Base-by-base conservation (phyloP, 441 rosid genomes). In the Rhodomyrtus psidioides region DNA sequence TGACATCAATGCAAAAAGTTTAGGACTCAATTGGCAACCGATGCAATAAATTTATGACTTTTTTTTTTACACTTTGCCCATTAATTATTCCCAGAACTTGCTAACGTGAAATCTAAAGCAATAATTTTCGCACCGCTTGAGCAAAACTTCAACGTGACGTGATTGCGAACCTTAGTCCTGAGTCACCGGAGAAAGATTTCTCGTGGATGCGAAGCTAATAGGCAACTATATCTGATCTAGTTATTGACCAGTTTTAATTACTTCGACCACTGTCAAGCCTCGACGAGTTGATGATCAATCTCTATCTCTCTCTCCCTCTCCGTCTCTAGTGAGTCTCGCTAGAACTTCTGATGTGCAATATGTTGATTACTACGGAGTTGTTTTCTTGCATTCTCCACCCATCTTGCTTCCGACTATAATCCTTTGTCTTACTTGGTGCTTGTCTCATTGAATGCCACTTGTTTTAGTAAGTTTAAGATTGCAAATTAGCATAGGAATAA, bases 201-300 rank as follows among this genome's bases (percentile, higher is more conserved):
- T 16, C 17, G 2, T 62, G 42, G 57, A 8, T 62, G 10, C 0
- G 3, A 62, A 62, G 7, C 3, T 60, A 3, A 15, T 8, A 0
- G 0, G 6, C 12, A 30, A 4, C 4, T 62, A 62, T 30, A 1
- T 62, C 1, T 0, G 0, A 62, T 62, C 46, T 65, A 65, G 26
- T 65, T 34, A 65, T 19, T 2, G 9, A 65, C 17, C 0, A 19
- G 46, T 19, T 65, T 65, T 65, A 19, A 19, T 19, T 65, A 30
- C 0, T 62, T 30, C 2, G n/a, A n/a, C n/a, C n/a, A n/a, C n/a
- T n/a, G n/a, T n/a, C n/a, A n/a, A n/a, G n/a, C n/a, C n/a, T n/a
- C n/a, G 0, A 65, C 14, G 0, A 6, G 19, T 30, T 65, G 26
- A 30, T 65, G 26, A 65, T 65, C n/a, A n/a, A n/a, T n/a, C n/a